Percentiles rank a stretch among this genome's conserved stretches.
phyloP scores from a whole-genome alignment of 768 basidiomycete genomes.

The Suillus fuscotomentosus region DNA sequence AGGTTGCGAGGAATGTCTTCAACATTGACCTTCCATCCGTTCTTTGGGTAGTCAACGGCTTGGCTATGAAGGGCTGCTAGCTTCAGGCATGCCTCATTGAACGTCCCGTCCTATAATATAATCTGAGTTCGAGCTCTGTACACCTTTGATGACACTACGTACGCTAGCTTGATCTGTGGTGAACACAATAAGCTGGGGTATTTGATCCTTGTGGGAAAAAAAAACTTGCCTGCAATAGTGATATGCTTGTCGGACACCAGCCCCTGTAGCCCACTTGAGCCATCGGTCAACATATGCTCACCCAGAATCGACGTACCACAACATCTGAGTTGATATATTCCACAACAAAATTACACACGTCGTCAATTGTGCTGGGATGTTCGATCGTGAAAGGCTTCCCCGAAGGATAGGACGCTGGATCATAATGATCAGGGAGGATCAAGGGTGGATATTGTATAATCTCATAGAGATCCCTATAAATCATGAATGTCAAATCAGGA shows the following conservation, averaged over 20 bases:
- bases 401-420: slow-evolving; percentile 50
- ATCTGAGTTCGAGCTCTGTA: neutral
- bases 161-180: slow-evolving; percentile 70
- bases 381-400: slow-evolving; percentile 36
- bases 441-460: slow-evolving; percentile 56
- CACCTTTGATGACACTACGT: slow-evolving; percentile 6
- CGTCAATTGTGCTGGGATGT: slow-evolving; percentile 56
- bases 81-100: slow-evolving; percentile 51
- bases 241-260: slow-evolving; percentile 67
- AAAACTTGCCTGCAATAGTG: slow-evolving; percentile 60
- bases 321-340: slow-evolving; percentile 85
- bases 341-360: slow-evolving; percentile 78
- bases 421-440: slow-evolving; percentile 49
- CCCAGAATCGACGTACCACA: slow-evolving; percentile 43
- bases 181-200: neutral
- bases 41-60: slow-evolving; percentile 83
- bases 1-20: slow-evolving; percentile 50
- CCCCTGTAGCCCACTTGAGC: slow-evolving; percentile 42
- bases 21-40: slow-evolving; percentile 64
- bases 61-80: slow-evolving; percentile 57
- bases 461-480: slow-evolving; percentile 60
- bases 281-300: neutral
- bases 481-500: neutral
- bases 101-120: slow-evolving; percentile 52
- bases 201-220: neutral